Evolutionary conservation across 163 green algal species (phyloP).

Genomic region (Scenedesmus sp.): DNA sequence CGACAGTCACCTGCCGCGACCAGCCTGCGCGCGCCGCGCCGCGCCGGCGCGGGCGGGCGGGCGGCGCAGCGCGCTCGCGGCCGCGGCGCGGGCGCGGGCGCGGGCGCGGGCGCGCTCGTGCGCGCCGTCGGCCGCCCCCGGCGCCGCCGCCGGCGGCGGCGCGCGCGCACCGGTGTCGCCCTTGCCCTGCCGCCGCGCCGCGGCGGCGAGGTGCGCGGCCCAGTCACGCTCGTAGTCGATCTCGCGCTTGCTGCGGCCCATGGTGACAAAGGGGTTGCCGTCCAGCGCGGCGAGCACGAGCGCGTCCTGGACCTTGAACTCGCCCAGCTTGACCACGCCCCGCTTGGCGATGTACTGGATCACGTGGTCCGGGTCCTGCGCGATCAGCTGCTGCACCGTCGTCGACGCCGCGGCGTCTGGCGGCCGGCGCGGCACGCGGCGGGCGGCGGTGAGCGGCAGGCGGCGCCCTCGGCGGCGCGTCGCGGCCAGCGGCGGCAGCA

Average conservation of each 20-base stretch:
- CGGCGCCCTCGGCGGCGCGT: too few relatives aligned
- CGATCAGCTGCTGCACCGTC: slow-evolving; percentile 33
- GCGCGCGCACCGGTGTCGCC: not conserved
- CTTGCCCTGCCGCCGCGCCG: not conserved
- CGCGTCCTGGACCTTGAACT: slow-evolving; percentile 56
- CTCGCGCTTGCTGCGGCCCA: slow-evolving; percentile 37
- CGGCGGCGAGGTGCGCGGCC: slow-evolving; percentile 1
- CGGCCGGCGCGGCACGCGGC: too few relatives aligned
- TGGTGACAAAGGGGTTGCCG: slow-evolving; percentile 44
- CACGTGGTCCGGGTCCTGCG: slow-evolving; percentile 39
- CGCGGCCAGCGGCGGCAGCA: too few relatives aligned
- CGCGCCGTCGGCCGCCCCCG: too few relatives aligned
- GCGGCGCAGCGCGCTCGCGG: too few relatives aligned
- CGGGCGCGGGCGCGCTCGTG: too few relatives aligned
- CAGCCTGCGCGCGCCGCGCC: too few relatives aligned
- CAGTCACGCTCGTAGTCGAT: slow-evolving; percentile 21
- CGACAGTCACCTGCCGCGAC: slow-evolving; percentile 53
- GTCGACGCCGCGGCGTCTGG: not conserved
- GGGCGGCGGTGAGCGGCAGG: too few relatives aligned
- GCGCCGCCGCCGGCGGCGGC: not conserved
- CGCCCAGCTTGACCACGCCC: slow-evolving; percentile 55
- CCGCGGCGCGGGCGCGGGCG: too few relatives aligned
- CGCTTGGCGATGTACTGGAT: slow-evolving; percentile 47
- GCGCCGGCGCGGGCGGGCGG: too few relatives aligned
- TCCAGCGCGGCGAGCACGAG: slow-evolving; percentile 49